Base-by-base conservation (phyloP, 1,139 yeast genomes). In the Sugiyamaella japonica region DNA sequence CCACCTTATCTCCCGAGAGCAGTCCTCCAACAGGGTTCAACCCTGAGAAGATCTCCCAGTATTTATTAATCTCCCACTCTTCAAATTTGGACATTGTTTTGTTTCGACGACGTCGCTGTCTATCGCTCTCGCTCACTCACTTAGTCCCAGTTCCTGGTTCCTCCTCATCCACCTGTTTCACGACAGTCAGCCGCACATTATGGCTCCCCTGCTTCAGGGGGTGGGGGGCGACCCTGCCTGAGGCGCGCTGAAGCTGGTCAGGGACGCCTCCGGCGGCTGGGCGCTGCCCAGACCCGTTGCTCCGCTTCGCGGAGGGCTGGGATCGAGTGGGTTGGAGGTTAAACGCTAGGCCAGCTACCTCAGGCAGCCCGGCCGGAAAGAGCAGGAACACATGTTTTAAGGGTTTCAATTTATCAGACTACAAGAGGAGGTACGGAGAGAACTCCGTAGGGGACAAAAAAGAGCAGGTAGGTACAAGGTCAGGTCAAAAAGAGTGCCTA, bases 31-130 rank as follows among this genome's bases (percentile, higher is more conserved):
- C 81, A 0, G 99, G 99, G 60, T 82, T 81, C 63, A 93, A 80
- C 8, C 97, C 96, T 62, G 87, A 84, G 76, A 93, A 93, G 55
- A 93, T 90, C 71, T 93, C 96, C 98, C 98, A 93, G 76, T 89
- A 93, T 73, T 91, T 90, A 68, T 89, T 87, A 64, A 91, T 89
- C 72, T 91, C 98, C 85, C 95, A 89, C 65, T 90, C 95, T 71
- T 89, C 97, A 59, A 90, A 76, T 62, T 87, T 84, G 32, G 61
- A 42, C 63, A 61, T 61, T 17, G 34, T 34, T 3, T 12, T 15
- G 20, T 13, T 7, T 13, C 37, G 13, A 40, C 32, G n/a, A 20
- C 23, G 28, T 16, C 15, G 8, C 28, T 42, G 34, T 29, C 9
- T 29, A 9, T 29, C 4, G 3, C 4, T 29, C 34, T 12, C n/a